Evolutionary conservation across 139 green algal genomes (phyloP).

Genomic region (Tetraselmis chui): DNA sequence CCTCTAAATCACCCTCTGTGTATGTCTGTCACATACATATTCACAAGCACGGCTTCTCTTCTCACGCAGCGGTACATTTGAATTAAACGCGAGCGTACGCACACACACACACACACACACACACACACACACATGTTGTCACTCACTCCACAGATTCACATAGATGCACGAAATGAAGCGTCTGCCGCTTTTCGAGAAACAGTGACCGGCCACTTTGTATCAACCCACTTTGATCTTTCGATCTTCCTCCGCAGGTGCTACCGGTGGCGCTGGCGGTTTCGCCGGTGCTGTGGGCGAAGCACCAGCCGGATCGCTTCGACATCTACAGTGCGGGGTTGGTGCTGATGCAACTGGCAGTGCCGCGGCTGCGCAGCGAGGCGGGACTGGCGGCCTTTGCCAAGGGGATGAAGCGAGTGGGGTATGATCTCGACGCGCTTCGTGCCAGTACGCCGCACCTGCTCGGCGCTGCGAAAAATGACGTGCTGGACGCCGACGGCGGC

Average conservation of each 20-base stretch:
- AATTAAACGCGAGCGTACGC: no score
- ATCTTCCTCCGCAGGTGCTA: conserved; percentile 19
- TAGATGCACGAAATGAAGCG: no score
- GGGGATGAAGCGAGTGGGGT: conserved; percentile 10
- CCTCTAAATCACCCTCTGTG: no score
- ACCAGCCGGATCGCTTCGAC: conserved; percentile 85
- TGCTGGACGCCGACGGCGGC: conserved; percentile 67
- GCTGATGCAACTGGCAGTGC: conserved; percentile 61
- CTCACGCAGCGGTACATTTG: no score
- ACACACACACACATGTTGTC: no score
- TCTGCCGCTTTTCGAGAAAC: no score
- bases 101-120: no score
- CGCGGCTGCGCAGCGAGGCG: conserved; percentile 47
- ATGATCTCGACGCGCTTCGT: conserved; percentile 71
- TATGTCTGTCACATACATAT: no score
- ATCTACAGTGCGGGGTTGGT: conserved; percentile 54
- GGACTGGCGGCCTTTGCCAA: conserved; percentile 26
- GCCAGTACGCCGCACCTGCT: conserved; percentile 19
- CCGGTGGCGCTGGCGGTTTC: conserved; percentile 48
- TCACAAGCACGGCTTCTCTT: no score
- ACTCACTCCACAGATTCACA: no score
- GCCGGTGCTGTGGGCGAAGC: conserved; percentile 78
- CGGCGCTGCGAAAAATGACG: conserved; percentile 39
- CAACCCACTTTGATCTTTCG: no score
- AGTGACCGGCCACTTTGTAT: no score